Base-by-base conservation (phyloP, 176 grass and related monocot species). In the Musa itinerans region DNA sequence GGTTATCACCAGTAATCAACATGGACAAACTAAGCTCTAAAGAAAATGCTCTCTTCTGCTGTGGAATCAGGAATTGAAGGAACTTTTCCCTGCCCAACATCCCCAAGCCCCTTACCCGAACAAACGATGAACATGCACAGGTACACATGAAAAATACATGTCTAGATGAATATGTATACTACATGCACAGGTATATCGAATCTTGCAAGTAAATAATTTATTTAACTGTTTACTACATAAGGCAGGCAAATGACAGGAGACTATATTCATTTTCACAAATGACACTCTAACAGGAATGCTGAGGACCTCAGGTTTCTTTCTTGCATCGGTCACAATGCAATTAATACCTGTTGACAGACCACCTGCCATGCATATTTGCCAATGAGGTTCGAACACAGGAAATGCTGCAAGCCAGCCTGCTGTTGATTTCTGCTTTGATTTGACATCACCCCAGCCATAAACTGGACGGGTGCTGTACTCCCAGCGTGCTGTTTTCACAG, bases 381-480 rank as follows among this genome's bases (percentile, higher is more conserved):
- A 97, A 78, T 97, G 93, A 76, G 93, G 93, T 79, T 97, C 93
- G 88, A 97, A 97, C 58, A 97, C 89, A 85, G 93, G 93, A 85
- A 97, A 92, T 65, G 83, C 83, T 10, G 90, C 93, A 74, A 92
- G 87, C 93, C 93, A 97, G 68, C 93, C 93, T 71, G 93, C 93
- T 55, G 93, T 90, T 0, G 93, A 87, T 62, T 89, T 85, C 72
- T 97, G 93, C 83, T 89, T 97, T 51, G 83, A 83, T 15, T 52
- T 82, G 48, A 89, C 74, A 75, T 97, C 90, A 83, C 93, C 93
- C 93, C 90, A 97, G 72, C 90, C 93, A 85, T 90, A 97, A 14
- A 92, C 90, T 65, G 90, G 93, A 34, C 73, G 86, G 70, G 93
- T 97, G 70, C 77, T 92, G 66, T 97, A 97, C 66, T 90, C 89